Percentiles rank a stretch among this genome's conserved stretches.
phyloP scores from a whole-genome alignment of 352 stramenopile genomes.

The Blastocystis sp. region DNA sequence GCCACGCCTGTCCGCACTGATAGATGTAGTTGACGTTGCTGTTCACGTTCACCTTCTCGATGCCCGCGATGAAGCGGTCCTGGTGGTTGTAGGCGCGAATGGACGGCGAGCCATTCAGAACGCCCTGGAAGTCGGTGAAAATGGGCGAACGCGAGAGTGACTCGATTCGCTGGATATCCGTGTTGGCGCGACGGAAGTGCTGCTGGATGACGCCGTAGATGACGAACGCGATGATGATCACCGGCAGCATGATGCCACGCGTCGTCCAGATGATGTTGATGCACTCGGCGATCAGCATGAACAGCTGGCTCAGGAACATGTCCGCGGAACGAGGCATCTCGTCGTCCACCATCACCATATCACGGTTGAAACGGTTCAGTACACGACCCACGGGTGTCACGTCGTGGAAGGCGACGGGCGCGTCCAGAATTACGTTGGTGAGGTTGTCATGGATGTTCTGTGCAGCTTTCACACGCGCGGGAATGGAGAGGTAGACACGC shows the following conservation, averaged over 20 bases:
- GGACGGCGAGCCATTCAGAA: constrained; percentile 65
- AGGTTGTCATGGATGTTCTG: constrained; percentile 74
- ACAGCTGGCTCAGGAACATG: background rate
- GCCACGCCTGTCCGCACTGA: constrained; percentile 66
- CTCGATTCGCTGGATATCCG: constrained; percentile 67
- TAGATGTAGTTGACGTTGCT: constrained; percentile 64
- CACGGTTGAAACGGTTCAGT: constrained; percentile 76
- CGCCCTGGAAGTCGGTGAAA: constrained; percentile 69
- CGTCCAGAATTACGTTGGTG: constrained; percentile 71
- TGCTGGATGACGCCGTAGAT: constrained; percentile 68
- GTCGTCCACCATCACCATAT: constrained; percentile 82
- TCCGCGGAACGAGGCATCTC: constrained; percentile 58
- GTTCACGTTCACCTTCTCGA: constrained; percentile 65
- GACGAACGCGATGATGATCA: constrained; percentile 65
- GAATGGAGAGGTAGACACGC: constrained; percentile 65
- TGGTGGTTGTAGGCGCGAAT: constrained; percentile 32
- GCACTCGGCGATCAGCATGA: constrained; percentile 61
- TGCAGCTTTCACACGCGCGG: constrained; percentile 65
- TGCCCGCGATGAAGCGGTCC: constrained; percentile 65
- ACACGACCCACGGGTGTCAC: constrained; percentile 77
- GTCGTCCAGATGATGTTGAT: constrained; percentile 70
- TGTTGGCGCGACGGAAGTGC: constrained; percentile 67
- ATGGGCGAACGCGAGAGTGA: constrained; percentile 68
- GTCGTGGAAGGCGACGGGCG: constrained; percentile 84
- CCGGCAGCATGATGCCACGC: no score